Evolutionary conservation across 805 yeast species (phyloP), one percentile per base, ranked within the genome.

Genomic region (Starmerella powellii): DNA sequence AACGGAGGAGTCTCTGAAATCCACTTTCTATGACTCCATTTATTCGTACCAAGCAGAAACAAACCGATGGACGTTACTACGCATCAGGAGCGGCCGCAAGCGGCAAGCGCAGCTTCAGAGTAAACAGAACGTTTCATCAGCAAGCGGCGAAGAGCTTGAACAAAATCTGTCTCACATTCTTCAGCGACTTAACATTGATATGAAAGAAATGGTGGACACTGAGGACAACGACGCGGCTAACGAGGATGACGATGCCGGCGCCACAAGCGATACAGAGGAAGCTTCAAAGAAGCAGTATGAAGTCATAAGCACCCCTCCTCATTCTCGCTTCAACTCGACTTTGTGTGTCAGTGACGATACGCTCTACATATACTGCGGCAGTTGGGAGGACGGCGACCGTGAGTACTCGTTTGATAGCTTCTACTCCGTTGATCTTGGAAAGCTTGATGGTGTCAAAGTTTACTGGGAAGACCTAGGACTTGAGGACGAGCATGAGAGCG

Each of bases 1-100:
- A 62, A 88, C 95, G 12, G 97, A 88, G 60, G 97, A 91, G 62
- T 74, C 81, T 41, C 64, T 88, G 47, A 88, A 81, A 35, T 84
- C 95, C 1, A 75, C 73, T 37, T 88, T 87, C 59, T 88, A 73
- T 63, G 86, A 87, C 59, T 76, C 78, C 46, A 61, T 88, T 38
- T 76, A 75, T 54, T 79, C 93, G 1, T 88, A 83, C 59, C 94
- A 86, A 49, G 67, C 79, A 15, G 95, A 85, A 53, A 68, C 77
- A 15, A 88, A 88, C 61, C 73, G 95, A 58, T 88, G 98, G 97
- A 82, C 74, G 55, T 72, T 80, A 6, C 60, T 86, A 52, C 62
- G 73, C 11, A 60, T 87, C 50, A 73, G 85, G 53, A 70, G 80
- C 3, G 74, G 74, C 62, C 54, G 40, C 53, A 48, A 46, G 5